phyloP scores from a whole-genome alignment of 805 yeast genomes.

The Suhomyces tanzawaensis region DNA sequence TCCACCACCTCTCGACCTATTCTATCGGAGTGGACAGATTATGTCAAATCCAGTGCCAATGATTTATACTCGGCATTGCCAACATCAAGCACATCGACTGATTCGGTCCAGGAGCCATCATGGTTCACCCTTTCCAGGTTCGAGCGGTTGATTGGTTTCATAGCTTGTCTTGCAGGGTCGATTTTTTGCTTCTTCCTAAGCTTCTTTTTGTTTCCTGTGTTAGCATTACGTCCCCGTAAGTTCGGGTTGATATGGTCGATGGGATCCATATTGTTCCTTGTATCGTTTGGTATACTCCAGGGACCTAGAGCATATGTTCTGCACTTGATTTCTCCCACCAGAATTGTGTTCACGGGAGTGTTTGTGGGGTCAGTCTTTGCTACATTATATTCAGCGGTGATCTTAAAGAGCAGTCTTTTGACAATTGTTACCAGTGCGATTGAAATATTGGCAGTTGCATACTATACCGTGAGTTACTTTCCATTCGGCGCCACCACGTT shows the following conservation, averaged over 20 bases:
- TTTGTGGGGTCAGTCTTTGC: conserved; percentile 77
- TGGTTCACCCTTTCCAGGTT: conserved; percentile 77
- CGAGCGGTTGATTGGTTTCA: conserved; percentile 77
- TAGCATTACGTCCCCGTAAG: conserved; percentile 86
- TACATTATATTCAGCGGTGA: conserved; percentile 75
- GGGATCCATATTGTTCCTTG: conserved; percentile 82
- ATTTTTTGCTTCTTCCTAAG: conserved; percentile 80
- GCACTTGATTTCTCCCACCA: conserved; percentile 71
- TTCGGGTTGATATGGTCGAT: conserved; percentile 89
- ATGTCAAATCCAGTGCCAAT: conserved; percentile 43
- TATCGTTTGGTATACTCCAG: conserved; percentile 87
- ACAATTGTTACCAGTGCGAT: conserved; percentile 73
- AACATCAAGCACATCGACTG: conserved; percentile 48
- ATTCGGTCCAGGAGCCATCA: conserved; percentile 56
- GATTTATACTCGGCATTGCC: conserved; percentile 69
- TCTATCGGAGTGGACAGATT: conserved; percentile 43
- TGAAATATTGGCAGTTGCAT: conserved; percentile 83
- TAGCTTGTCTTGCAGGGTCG: conserved; percentile 72
- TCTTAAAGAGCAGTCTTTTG: conserved; percentile 64
- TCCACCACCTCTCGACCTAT: conserved; percentile 22
- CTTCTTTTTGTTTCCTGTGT: conserved; percentile 80
- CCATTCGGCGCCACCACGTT: conserved; percentile 89
- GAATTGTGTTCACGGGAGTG: conserved; percentile 76
- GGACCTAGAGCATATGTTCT: conserved; percentile 81
- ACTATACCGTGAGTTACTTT: conserved; percentile 89